A percentile compares a stretch with the other conserved stretches of the same genome.
Conservation (phyloP, 352 stramenopile genomes). For the Phytophthora multivora region DNA sequence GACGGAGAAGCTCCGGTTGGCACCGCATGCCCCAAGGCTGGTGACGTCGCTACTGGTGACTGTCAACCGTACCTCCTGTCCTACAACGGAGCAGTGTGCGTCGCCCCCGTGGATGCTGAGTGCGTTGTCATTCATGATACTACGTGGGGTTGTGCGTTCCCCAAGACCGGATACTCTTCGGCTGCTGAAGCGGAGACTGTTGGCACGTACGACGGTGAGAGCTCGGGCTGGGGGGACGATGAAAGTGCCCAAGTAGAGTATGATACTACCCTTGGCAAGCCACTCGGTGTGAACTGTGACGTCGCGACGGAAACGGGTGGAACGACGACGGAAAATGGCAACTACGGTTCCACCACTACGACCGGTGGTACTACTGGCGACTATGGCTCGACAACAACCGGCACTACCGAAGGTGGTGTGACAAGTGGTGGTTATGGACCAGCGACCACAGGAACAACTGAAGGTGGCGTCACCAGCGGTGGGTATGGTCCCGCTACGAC, state of each 20-base stretch:
- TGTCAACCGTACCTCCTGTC: conserved; percentile 24
- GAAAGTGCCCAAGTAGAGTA: not conserved
- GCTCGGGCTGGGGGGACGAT: not conserved
- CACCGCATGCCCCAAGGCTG: conserved; percentile 16
- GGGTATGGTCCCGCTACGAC: not conserved
- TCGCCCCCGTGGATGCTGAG: conserved; percentile 25
- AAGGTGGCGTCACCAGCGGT: not conserved
- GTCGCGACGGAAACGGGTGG: not conserved
- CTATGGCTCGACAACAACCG: not conserved
- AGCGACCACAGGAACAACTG: not conserved
- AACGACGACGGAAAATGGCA: not conserved
- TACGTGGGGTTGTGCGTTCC: conserved; percentile 26
- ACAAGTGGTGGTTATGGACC: not conserved
- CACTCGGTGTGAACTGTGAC: not conserved
- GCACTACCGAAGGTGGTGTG: not conserved
- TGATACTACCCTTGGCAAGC: not conserved
- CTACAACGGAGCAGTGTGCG: conserved; percentile 28
- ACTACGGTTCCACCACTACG: not conserved
- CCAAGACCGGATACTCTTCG: conserved; percentile 7
- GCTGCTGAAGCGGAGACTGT: not conserved
- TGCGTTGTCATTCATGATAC: conserved; percentile 14
- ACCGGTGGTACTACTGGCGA: not conserved
- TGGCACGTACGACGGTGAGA: not conserved
- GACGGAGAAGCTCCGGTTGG: conserved; percentile 8
- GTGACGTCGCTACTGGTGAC: conserved; percentile 22